These are phyloP conservation scores for Glycine latifolia DNA, from an alignment of 306 rosid species.

Conservation along the genomic window DNA sequence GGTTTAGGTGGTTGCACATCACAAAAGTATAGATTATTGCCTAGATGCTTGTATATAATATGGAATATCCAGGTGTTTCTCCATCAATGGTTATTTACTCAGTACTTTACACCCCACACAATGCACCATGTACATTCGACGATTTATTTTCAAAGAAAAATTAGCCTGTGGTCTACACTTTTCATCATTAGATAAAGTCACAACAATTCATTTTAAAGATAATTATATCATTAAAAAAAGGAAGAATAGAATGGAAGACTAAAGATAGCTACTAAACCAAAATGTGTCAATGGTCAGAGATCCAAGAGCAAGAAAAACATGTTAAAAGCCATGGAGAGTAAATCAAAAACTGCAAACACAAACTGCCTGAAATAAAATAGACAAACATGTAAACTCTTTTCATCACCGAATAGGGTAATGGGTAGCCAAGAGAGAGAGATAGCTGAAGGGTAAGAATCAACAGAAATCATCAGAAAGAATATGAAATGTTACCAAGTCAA, in stretches of 20 bases:
- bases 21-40: constrained; percentile 10
- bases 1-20: constrained; percentile 22
- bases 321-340: constrained; percentile 13
- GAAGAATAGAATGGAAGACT: constrained; percentile 19
- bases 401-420: constrained; percentile 19
- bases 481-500: constrained; percentile 21
- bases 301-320: not conserved
- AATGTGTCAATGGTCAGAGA: constrained; percentile 2
- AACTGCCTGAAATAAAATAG: constrained; percentile 16
- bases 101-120: not conserved
- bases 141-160: not conserved
- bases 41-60: constrained; percentile 24
- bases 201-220: constrained; percentile 4
- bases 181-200: not conserved
- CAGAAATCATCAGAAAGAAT: not conserved
- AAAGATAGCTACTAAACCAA: constrained; percentile 7
- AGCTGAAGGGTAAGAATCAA: constrained; percentile 26
- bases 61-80: constrained; percentile 25
- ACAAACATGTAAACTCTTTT: constrained; percentile 29
- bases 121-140: not conserved
- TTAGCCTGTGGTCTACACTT: constrained; percentile 5
- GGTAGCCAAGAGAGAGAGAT: constrained; percentile 20
- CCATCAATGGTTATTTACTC: not conserved
- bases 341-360: constrained; percentile 3
- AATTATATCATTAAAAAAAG: constrained; percentile 7